Conservation (phyloP, 192 early-diverging fungal species). For the Pecoramyces ruminantium region DNA sequence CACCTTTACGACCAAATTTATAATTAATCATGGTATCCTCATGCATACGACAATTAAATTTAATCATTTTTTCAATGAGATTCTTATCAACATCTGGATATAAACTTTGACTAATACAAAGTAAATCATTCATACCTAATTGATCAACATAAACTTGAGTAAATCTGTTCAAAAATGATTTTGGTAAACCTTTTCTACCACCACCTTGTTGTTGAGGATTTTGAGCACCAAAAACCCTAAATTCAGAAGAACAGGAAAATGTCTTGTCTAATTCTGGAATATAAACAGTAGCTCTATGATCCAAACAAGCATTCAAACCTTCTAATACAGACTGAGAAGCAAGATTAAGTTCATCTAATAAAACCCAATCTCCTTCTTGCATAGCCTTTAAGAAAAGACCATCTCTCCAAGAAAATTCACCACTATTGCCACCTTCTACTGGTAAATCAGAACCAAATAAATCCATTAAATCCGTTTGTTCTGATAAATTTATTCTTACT, state of each 20-base stretch:
- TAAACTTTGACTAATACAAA: slow-evolving; percentile 45
- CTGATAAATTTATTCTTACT: slow-evolving; percentile 90
- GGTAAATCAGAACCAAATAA: slow-evolving; percentile 96
- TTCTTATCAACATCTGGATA: slow-evolving; percentile 17
- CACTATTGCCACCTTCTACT: slow-evolving; percentile 66
- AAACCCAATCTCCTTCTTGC: slow-evolving; percentile 88
- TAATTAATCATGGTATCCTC: slow-evolving; percentile 63
- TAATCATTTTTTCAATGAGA: slow-evolving; percentile 37
- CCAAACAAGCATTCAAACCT: slow-evolving; percentile 94
- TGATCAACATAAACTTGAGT: slow-evolving; percentile 86
- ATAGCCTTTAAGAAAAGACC: slow-evolving; percentile 94
- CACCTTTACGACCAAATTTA: slow-evolving; percentile 54
- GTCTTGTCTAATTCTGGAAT: slow-evolving; percentile 85
- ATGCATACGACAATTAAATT: slow-evolving; percentile 78
- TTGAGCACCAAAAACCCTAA: slow-evolving; percentile 91
- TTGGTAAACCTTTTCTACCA: slow-evolving; percentile 93
- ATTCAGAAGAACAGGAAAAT: slow-evolving; percentile 61
- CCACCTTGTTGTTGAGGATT: slow-evolving; percentile 95
- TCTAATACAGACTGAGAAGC: slow-evolving; percentile 97
- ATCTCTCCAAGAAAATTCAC: slow-evolving; percentile 92
- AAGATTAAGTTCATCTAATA: slow-evolving; percentile 93
- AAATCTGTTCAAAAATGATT: slow-evolving; percentile 94
- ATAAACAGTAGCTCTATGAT: slow-evolving; percentile 90
- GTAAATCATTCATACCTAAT: slow-evolving; percentile 58
- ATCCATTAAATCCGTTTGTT: slow-evolving; percentile 97